Base-by-base conservation (phyloP, 2,329 filamentous ascomycete species). In the Pezicula neosporulosa region DNA sequence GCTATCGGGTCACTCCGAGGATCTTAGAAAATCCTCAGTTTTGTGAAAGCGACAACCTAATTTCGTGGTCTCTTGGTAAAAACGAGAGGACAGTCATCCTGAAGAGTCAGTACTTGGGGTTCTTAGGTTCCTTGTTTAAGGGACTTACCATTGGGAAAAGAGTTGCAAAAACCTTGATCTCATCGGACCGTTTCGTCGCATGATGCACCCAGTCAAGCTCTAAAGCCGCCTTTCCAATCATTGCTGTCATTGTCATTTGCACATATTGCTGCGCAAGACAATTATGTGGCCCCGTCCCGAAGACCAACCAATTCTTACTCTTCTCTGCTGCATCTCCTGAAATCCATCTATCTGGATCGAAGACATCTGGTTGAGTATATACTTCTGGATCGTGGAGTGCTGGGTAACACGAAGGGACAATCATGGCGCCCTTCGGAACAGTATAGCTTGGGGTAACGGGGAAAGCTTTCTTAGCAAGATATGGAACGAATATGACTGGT, bases 101-200 rank as follows among this genome's bases (percentile, higher is more conserved):
- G 56, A 15, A 54, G 62, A 44, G 62, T 58, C 44, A 52, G 21
- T 16, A 19, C 24, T 24, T 6, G 24, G 7, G 2, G 7, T 24
- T 24, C 24, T 24, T 24, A 6, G 24, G 7, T 24, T 24, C 7
- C 24, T 8, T 18, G 8, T 47, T 33, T 24, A 37, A 10, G 49
- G 43, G 37, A 76, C 85, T 69, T 73, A 94, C 92, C 87, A 89
- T 87, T 49, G 93, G 93, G 79, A 97, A 97, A 62, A 97, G 93
- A 18, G 91, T 96, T 35, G 93, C 93, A 74, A 97, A 97, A 60
- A 97, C 92, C 76, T 94, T 65, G 28, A 80, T 79, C 60, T 78
- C 72, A 53, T 80, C 77, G 1, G 75, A 78, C 19, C 55, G 64
- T 0, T 61, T 59, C 1, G 77, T 80, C 3, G 76, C 68, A 60